These are phyloP conservation scores for Citrullus colocynthis DNA, from an alignment of 306 rosid species.

Conservation along the genomic window DNA sequence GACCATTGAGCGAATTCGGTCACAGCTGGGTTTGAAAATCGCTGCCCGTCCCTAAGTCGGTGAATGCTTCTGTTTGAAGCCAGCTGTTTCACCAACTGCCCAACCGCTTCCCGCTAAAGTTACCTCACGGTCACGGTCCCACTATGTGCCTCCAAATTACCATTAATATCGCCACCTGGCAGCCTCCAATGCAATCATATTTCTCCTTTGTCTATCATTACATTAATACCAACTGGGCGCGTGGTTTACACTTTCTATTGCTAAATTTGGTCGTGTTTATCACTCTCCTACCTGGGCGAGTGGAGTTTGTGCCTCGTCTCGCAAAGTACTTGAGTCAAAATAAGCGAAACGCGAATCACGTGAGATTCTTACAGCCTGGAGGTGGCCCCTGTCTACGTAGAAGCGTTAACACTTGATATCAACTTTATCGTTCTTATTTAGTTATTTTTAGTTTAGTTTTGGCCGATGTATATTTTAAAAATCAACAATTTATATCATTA, in stretches of 20 bases:
- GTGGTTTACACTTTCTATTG: neutral
- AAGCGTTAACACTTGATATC: conserved; percentile 21
- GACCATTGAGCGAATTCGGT: neutral
- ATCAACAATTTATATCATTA: no score
- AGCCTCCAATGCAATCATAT: neutral
- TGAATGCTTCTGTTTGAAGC: neutral
- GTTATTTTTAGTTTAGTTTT: neutral
- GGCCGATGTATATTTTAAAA: no score
- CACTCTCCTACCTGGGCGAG: conserved; percentile 3
- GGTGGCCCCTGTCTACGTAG: conserved; percentile 63
- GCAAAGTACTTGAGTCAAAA: conserved; percentile 32
- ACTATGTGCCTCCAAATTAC: conserved; percentile 3
- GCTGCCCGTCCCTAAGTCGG: neutral
- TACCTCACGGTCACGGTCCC: conserved; percentile 2
- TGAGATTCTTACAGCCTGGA: conserved; percentile 92
- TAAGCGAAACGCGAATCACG: conserved; percentile 51
- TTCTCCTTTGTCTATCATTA: no score
- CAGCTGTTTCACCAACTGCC: conserved; percentile 32
- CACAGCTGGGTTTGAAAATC: neutral
- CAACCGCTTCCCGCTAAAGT: conserved; percentile 40
- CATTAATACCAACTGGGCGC: neutral
- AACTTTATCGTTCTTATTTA: neutral
- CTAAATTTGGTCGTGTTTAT: neutral
- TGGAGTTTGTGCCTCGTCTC: conserved; percentile 2
- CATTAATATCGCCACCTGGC: neutral